A percentile compares a stretch with the other conserved stretches of the same genome.
Conservation (phyloP, 106 monocot species). For the Posidonia australis region DNA sequence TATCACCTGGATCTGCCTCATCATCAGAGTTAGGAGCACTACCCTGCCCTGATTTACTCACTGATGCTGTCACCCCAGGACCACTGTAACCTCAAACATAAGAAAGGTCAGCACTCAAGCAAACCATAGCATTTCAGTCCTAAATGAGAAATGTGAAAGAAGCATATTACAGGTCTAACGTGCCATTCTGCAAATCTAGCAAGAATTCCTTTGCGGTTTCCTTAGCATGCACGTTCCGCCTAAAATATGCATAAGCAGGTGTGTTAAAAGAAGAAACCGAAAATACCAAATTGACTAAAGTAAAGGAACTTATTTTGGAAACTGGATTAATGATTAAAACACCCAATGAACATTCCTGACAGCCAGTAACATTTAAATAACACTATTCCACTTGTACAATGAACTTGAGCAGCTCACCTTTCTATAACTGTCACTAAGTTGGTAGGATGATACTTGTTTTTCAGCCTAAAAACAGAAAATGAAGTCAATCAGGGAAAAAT, state of each 20-base stretch:
- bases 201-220: constrained; percentile 71
- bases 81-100: constrained; percentile 34
- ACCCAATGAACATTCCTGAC: no score
- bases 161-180: constrained; percentile 61
- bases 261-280: no score
- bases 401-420: constrained; percentile 39
- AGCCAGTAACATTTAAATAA: neutral
- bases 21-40: constrained; percentile 87
- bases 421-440: constrained; percentile 88
- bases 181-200: constrained; percentile 81
- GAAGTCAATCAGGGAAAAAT: neutral
- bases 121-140: neutral
- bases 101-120: neutral
- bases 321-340: no score
- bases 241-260: constrained; percentile 13
- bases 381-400: neutral
- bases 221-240: constrained; percentile 70
- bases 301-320: no score
- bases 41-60: constrained; percentile 42
- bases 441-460: constrained; percentile 98
- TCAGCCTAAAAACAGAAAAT: constrained; percentile 50
- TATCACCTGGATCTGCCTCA: constrained; percentile 47
- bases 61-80: constrained; percentile 42
- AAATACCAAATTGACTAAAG: constrained; percentile 3
- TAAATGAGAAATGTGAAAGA: neutral